Conservation (phyloP, 441 rosid species). For the Croton laevigatus region DNA sequence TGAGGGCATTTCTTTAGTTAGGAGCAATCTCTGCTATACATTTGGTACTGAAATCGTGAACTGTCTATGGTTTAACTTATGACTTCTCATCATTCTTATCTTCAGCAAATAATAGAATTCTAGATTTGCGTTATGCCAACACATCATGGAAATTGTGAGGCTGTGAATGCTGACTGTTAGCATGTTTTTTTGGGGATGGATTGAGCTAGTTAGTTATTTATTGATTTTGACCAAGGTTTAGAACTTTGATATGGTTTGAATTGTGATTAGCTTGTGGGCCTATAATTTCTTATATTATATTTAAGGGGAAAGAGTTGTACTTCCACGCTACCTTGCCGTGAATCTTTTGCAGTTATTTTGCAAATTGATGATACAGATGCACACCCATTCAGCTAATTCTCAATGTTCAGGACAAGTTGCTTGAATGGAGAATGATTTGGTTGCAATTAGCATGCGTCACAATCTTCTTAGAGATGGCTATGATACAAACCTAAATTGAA, state of each 20-base stretch:
- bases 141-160: not conserved
- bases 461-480: conserved; percentile 1
- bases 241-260: not conserved
- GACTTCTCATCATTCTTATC: too few species aligned
- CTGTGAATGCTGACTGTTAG: not conserved
- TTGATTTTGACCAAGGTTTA: not conserved
- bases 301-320: not conserved
- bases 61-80: not conserved
- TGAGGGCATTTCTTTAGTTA: too few species aligned
- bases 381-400: not conserved
- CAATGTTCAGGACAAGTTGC: not conserved
- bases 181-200: not conserved
- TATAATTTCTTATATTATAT: not conserved
- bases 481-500: not conserved
- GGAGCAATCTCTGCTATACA: too few species aligned
- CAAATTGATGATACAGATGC: not conserved
- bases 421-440: not conserved
- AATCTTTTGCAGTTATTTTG: conserved; percentile 4
- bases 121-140: not conserved
- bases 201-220: not conserved
- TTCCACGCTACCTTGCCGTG: not conserved
- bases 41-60: too few species aligned
- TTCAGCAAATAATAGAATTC: not conserved
- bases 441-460: not conserved
- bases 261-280: not conserved